Evolutionary conservation across 2,329 filamentous ascomycete species (phyloP), one percentile per base, ranked within the genome.

Genomic region (Tolypocladium tundrense): DNA sequence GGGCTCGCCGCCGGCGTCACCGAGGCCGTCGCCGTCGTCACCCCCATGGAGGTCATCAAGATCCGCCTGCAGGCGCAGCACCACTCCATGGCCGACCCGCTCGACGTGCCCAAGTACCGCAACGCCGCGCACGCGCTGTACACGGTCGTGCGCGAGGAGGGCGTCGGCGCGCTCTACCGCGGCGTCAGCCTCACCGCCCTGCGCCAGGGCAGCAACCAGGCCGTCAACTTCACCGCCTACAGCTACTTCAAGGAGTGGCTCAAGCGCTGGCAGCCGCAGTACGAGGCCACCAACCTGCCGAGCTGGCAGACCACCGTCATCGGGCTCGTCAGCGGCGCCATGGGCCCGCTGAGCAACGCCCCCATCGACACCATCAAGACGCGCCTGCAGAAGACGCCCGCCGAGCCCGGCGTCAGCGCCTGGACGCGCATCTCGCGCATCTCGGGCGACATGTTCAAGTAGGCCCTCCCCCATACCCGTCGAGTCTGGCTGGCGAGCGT

Each of bases 331-430:
- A 90, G 86, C 57, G 94, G 94, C 65, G 94, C 94, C 61, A 95
- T 99, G 84, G 94, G 94, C 1, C 94, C 94, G 6, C 83, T 99
- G 69, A 94, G 89, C 66, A 99, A 99, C 71, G 94, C 95, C 35
- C 94, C 94, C 27, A 97, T 99, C 70, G 94, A 99, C 70, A 99
- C 94, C 43, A 97, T 99, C 79, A 99, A 99, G 85, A 99, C 94
- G 48, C 81, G 94, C 55, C 77, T 99, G 71, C 94, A 99, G 73
- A 94, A 91, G 76, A 94, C 86, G 55, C 90, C 91, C 0, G 91
- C 89, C 4, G 82, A 88, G 73, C 82, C 86, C 6, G 92, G 93
- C 19, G 88, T 92, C 68, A 89, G 86, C 53, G 93, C 94, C 14
- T 73, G 95, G 65, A 82, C 83, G 59, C 81, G 94, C 60, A 97